Percentiles rank a stretch among this genome's conserved stretches.
Conservation (phyloP, 1,284 basidiomycete species). For the Clitocybe nebularis region DNA sequence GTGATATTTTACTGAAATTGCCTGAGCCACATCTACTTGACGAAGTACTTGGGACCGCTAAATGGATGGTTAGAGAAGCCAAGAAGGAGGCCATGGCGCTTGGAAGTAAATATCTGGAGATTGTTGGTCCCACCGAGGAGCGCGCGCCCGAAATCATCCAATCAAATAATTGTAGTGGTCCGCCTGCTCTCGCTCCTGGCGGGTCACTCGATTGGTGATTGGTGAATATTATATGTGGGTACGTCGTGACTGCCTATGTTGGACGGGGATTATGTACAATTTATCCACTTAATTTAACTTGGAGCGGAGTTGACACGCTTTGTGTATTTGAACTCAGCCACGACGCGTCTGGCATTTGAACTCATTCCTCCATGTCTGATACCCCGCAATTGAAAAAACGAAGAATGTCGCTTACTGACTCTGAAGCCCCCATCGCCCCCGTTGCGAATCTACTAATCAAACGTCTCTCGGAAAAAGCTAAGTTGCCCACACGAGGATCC, state of each 20-base stretch:
- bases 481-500: slow-evolving; percentile 85
- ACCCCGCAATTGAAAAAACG: slow-evolving; percentile 50
- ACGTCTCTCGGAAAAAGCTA: slow-evolving; percentile 78
- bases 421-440: slow-evolving; percentile 32
- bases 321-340: slow-evolving; percentile 25
- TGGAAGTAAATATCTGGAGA: slow-evolving; percentile 8
- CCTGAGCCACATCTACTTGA: slow-evolving; percentile 8
- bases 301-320: slow-evolving; percentile 20
- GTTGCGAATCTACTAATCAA: slow-evolving; percentile 75
- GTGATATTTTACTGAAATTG: slow-evolving; percentile 5
- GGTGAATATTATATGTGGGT: no score
- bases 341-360: slow-evolving; percentile 26
- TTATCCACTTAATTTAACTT: not conserved
- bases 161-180: no score
- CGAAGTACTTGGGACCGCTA: slow-evolving; percentile 7
- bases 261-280: no score
- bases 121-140: slow-evolving; percentile 4
- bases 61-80: slow-evolving; percentile 8
- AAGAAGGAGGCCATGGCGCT: not conserved
- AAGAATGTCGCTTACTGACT: slow-evolving; percentile 42
- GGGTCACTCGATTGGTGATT: slow-evolving; percentile 5
- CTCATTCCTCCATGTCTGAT: slow-evolving; percentile 21
- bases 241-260: no score
- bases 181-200: no score
- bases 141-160: no score